Evolutionary conservation across 2,329 filamentous ascomycete species (phyloP).

Genomic region (Cercospora canescens): DNA sequence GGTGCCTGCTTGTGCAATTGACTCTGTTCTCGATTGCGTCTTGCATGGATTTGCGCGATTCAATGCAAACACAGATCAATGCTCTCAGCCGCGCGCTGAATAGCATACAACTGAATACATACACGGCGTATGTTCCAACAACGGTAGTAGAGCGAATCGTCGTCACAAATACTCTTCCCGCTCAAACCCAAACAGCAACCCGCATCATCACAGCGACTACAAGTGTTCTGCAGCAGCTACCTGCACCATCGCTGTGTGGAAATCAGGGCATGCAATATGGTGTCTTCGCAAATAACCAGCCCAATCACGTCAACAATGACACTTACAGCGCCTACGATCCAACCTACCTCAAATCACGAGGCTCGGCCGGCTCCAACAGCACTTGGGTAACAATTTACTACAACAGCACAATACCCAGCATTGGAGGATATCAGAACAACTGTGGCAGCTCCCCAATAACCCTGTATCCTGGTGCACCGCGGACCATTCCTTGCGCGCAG

Average conservation of each 20-base stretch:
- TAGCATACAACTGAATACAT: neutral
- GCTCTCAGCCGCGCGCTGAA: neutral
- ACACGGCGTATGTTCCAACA: neutral
- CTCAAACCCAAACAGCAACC: constrained; percentile 1
- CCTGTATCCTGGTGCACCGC: neutral
- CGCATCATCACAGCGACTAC: constrained; percentile 2
- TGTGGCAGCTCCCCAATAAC: constrained; percentile 2
- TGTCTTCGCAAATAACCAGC: constrained; percentile 13
- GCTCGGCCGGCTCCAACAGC: neutral
- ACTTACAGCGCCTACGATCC: constrained; percentile 15
- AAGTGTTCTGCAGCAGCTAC: neutral
- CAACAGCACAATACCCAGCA: neutral
- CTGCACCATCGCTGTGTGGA: constrained; percentile 9
- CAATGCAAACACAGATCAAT: constrained; percentile 1
- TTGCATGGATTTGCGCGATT: neutral
- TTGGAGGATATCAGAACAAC: constrained; percentile 7
- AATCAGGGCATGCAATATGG: constrained; percentile 20
- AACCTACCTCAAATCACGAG: constrained; percentile 9
- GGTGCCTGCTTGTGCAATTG: constrained; percentile 4
- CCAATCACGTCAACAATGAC: neutral
- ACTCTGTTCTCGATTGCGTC: constrained; percentile 2
- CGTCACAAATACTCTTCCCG: neutral
- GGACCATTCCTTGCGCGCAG: constrained; percentile 8
- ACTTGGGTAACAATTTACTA: constrained; percentile 15
- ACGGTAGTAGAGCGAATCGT: neutral